phyloP scores from a whole-genome alignment of 208 protist species.

The Leptomonas seymouri region DNA sequence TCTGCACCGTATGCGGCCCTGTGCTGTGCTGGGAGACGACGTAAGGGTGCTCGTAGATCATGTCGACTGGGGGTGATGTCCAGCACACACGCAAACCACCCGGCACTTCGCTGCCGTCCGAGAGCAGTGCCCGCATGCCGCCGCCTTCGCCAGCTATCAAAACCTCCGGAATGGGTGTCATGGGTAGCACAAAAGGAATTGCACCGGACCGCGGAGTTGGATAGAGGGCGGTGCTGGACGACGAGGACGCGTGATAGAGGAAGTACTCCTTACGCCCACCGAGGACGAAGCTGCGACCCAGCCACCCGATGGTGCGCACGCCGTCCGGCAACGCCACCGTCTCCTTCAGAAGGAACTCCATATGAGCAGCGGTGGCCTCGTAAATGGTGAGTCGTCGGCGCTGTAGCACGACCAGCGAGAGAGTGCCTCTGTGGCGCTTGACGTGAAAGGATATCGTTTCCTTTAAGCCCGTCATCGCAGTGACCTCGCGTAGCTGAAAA shows the following conservation, averaged over 20 bases:
- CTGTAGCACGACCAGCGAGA: constrained; percentile 62
- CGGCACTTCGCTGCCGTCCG: constrained; percentile 62
- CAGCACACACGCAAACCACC: constrained; percentile 33
- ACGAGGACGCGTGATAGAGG: constrained; percentile 27
- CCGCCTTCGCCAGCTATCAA: constrained; percentile 47
- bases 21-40: constrained; percentile 46
- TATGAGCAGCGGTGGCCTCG: constrained; percentile 36
- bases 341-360: constrained; percentile 34
- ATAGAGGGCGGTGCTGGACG: constrained; percentile 23
- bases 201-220: constrained; percentile 40
- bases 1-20: constrained; percentile 40
- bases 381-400: constrained; percentile 57
- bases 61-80: constrained; percentile 13
- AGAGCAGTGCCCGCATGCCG: constrained; percentile 46
- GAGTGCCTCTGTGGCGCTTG: constrained; percentile 42
- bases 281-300: constrained; percentile 54
- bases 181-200: constrained; percentile 51
- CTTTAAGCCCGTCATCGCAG: constrained; percentile 29
- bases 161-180: constrained; percentile 70
- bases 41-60: constrained; percentile 69
- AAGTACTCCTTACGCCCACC: constrained; percentile 60
- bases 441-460: constrained; percentile 50
- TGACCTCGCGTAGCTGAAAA: constrained; percentile 21
- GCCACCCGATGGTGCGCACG: constrained; percentile 51
- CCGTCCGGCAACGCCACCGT: constrained; percentile 53